phyloP scores from a whole-genome alignment of 768 basidiomycete species.

The Lactarius hengduanensis region DNA sequence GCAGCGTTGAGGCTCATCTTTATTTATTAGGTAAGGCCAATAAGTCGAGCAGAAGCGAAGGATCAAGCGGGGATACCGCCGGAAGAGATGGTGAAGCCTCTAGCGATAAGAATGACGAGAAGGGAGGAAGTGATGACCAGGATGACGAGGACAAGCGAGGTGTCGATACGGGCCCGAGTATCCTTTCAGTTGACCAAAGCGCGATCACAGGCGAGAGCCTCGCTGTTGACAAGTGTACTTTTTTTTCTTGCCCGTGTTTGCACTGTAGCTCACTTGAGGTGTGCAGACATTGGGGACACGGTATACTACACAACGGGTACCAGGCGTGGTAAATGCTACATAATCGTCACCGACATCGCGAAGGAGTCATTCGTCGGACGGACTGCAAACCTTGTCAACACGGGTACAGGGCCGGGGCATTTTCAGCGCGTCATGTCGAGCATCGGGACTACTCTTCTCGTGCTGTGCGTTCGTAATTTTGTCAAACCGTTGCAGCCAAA shows the following conservation, averaged over 20 bases:
- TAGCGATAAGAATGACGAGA: constrained; percentile 10
- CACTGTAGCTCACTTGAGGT: background rate
- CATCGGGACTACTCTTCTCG: constrained; percentile 45
- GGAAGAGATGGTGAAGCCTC: constrained; percentile 12
- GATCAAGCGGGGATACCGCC: background rate
- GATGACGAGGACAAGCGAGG: constrained; percentile 24
- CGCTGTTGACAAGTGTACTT: constrained; percentile 44
- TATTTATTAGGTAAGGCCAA: background rate
- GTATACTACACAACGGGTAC: constrained; percentile 42
- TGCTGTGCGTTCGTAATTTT: constrained; percentile 32
- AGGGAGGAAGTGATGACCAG: constrained; percentile 21
- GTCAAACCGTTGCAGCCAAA: background rate
- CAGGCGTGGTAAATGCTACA: constrained; percentile 42
- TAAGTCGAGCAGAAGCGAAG: background rate
- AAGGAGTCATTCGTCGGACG: constrained; percentile 45
- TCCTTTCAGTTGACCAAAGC: constrained; percentile 45
- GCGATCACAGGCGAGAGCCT: constrained; percentile 50
- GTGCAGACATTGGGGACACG: constrained; percentile 38
- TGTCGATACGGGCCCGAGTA: constrained; percentile 41
- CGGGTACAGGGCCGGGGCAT: constrained; percentile 43
- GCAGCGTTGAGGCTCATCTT: background rate
- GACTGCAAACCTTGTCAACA: constrained; percentile 45
- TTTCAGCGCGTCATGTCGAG: constrained; percentile 45
- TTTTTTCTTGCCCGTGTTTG: background rate
- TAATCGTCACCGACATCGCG: constrained; percentile 39